Conservation (phyloP, 2,329 filamentous ascomycete genomes). For the Penicillium aurantiogriseum region DNA sequence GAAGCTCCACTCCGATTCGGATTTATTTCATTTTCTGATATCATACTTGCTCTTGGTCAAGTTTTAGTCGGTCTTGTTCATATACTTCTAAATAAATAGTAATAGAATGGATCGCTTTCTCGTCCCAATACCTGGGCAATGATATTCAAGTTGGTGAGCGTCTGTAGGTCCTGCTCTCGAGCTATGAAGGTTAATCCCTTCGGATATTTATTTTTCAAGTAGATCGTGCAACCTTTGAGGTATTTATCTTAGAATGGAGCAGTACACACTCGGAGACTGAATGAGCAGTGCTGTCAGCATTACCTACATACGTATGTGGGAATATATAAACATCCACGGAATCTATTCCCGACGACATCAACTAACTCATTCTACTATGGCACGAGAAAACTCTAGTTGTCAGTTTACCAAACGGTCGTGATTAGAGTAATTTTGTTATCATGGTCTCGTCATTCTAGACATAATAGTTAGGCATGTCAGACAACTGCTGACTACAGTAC, state of each 20-base stretch:
- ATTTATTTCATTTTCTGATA: not conserved
- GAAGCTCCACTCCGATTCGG: not conserved
- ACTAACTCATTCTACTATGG: not conserved
- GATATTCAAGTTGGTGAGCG: no score
- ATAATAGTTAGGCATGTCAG: not conserved
- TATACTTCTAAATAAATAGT: no score
- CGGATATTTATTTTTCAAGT: no score
- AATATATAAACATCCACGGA: not conserved
- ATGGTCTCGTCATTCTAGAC: not conserved
- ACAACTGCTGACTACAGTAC: not conserved
- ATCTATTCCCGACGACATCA: not conserved
- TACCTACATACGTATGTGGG: not conserved
- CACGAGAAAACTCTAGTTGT: not conserved
- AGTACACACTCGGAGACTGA: not conserved
- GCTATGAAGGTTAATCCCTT: not conserved
- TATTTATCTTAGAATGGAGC: no score
- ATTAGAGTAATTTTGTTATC: not conserved
- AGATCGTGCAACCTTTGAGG: accelerated
- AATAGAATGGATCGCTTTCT: not conserved
- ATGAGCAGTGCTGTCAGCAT: not conserved
- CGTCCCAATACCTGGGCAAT: no score
- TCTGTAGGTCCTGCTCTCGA: not conserved
- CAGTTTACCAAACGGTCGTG: not conserved
- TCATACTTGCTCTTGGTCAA: not conserved
- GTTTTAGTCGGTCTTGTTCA: not conserved